phyloP scores from a whole-genome alignment of 768 basidiomycete genomes.

The Kwoniella newhampshirensis region DNA sequence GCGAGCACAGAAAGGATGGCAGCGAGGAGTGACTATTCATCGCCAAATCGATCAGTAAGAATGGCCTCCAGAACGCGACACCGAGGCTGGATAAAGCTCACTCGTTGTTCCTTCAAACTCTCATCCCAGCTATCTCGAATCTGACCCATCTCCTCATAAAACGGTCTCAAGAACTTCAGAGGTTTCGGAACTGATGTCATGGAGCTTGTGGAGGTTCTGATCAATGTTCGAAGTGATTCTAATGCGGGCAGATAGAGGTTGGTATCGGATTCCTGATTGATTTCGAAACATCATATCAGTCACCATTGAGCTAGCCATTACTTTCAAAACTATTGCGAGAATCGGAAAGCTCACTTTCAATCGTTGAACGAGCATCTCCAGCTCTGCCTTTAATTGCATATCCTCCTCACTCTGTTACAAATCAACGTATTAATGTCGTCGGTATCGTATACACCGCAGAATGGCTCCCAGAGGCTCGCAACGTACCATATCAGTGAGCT shows the following conservation, averaged over 20 bases:
- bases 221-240: constrained; percentile 88
- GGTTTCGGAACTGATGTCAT: constrained; percentile 99
- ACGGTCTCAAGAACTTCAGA: constrained; percentile 92
- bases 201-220: constrained; percentile 92
- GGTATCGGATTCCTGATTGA: constrained; percentile 75
- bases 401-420: constrained; percentile 70
- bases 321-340: too few species aligned
- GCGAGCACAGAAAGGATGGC: constrained; percentile 97
- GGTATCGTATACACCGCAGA: background rate
- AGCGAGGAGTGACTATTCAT: constrained; percentile 77
- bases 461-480: background rate
- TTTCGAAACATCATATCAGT: too few species aligned
- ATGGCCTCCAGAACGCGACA: background rate
- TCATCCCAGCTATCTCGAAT: constrained; percentile 70
- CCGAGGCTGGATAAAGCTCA: constrained; percentile 22
- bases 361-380: constrained; percentile 95
- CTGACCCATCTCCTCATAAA: constrained; percentile 83
- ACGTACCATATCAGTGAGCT: constrained; percentile 56
- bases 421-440: background rate
- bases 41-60: background rate
- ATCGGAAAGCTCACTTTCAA: constrained; percentile 65
- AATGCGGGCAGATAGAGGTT: constrained; percentile 83
- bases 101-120: constrained; percentile 60
- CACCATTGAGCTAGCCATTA: too few species aligned
- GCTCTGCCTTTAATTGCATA: constrained; percentile 82